Evolutionary conservation across 164 flowering plant genomes (phyloP).

Genomic region (Magnolia sinica): DNA sequence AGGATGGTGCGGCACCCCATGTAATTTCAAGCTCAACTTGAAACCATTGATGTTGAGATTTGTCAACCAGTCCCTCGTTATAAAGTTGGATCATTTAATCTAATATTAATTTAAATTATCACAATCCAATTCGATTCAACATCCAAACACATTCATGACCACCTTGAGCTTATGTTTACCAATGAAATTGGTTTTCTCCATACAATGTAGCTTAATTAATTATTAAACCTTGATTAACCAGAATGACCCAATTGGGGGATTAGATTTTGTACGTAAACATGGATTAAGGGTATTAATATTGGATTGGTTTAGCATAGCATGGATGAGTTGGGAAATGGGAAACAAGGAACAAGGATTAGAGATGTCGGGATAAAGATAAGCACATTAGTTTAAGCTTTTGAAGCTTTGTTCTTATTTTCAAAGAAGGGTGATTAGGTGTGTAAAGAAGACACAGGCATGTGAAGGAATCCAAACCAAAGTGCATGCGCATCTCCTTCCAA

Average conservation of each 20-base stretch:
- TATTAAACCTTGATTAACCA: too few species aligned
- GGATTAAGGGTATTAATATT: background rate
- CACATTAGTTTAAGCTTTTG: slow-evolving; percentile 20
- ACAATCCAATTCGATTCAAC: too few species aligned
- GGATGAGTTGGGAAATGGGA: slow-evolving; percentile 9
- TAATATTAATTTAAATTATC: too few species aligned
- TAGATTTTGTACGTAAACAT: background rate
- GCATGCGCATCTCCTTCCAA: slow-evolving; percentile 33
- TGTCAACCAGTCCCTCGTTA: too few species aligned
- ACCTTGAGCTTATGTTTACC: background rate
- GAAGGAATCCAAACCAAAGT: slow-evolving; percentile 25
- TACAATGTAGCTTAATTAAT: too few species aligned
- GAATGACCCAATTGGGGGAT: too few species aligned
- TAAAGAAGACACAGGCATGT: slow-evolving; percentile 22
- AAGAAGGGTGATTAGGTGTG: slow-evolving; percentile 5
- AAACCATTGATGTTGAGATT: too few species aligned
- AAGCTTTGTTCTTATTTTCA: background rate
- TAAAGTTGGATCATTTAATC: too few species aligned
- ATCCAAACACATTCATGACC: too few species aligned
- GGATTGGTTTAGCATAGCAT: background rate
- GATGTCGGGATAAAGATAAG: slow-evolving; percentile 50
- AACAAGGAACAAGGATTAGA: slow-evolving; percentile 33
- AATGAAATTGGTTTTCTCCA: background rate
- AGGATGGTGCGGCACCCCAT: too few species aligned
- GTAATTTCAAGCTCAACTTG: too few species aligned